These are phyloP conservation scores for Annulohypoxylon nitens DNA, from an alignment of 495 filamentous ascomycete species.

Conservation along the genomic window DNA sequence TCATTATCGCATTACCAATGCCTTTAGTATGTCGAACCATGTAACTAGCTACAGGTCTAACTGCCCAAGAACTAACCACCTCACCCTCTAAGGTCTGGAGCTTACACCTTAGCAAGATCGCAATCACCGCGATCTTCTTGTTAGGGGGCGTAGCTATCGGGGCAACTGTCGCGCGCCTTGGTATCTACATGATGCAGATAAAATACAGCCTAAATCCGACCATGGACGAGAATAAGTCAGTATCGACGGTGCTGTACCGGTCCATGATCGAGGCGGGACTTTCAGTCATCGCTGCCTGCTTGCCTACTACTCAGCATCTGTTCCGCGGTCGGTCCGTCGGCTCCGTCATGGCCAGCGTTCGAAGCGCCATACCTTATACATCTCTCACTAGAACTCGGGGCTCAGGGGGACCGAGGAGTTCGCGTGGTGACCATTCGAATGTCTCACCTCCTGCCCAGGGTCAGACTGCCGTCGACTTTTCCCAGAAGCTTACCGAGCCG, in stretches of 20 bases:
- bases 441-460: background rate
- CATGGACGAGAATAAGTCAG: background rate
- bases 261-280: slow-evolving; percentile 2
- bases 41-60: background rate
- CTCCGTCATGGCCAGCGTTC: slow-evolving; percentile 5
- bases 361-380: background rate
- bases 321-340: slow-evolving; percentile 1
- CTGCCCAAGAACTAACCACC: background rate
- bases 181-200: background rate
- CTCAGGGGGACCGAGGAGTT: background rate
- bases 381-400: background rate
- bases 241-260: background rate
- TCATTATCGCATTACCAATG: background rate
- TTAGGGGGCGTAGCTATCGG: background rate
- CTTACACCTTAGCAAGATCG: slow-evolving; percentile 2
- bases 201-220: background rate
- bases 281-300: background rate
- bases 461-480: background rate
- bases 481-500: no score
- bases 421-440: background rate
- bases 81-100: background rate
- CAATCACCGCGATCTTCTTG: background rate
- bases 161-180: background rate
- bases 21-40: background rate
- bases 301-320: background rate